Evolutionary conservation across 2,329 filamentous ascomycete species (phyloP).

Genomic region (Aspergillus glaucus): DNA sequence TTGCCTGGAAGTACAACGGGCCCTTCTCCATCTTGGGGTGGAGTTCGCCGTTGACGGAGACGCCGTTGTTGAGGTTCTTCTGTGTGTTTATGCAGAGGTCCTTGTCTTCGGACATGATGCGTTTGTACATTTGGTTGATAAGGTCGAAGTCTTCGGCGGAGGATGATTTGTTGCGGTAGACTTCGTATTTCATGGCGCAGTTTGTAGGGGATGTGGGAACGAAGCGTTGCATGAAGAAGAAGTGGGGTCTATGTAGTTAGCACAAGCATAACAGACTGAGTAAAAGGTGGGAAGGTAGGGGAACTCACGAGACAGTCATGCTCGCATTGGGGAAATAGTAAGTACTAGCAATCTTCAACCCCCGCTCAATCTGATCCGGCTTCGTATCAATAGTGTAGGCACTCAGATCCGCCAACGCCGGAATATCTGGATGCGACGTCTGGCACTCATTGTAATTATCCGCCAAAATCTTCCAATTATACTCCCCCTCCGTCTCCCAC

Average conservation of each 20-base stretch:
- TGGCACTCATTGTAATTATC: conserved; percentile 56
- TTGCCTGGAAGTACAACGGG: conserved; percentile 50
- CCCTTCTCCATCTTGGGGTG: conserved; percentile 55
- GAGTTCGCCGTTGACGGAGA: conserved; percentile 56
- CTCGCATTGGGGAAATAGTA: conserved; percentile 32
- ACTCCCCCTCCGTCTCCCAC: conserved; percentile 52
- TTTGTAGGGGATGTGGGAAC: conserved; percentile 49
- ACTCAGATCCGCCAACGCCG: conserved; percentile 46
- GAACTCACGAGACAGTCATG: conserved; percentile 28
- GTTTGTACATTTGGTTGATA: conserved; percentile 56
- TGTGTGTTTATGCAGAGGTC: conserved; percentile 54
- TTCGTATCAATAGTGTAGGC: conserved; percentile 47
- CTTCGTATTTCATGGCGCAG: conserved; percentile 55
- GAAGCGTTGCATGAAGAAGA: conserved; percentile 60
- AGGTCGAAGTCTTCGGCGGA: conserved; percentile 52
- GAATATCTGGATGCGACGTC: conserved; percentile 17
- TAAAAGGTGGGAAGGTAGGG: too few species aligned
- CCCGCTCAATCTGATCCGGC: conserved; percentile 43
- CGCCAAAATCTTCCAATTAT: conserved; percentile 56
- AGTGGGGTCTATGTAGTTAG: conserved; percentile 38
- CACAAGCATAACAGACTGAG: neutral
- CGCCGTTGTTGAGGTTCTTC: conserved; percentile 53
- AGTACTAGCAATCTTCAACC: conserved; percentile 33
- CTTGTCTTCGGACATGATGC: conserved; percentile 60
- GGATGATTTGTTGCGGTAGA: conserved; percentile 56